These are phyloP conservation scores for Pleurotus djamor DNA, from an alignment of 768 basidiomycete genomes.

Conservation along the genomic window DNA sequence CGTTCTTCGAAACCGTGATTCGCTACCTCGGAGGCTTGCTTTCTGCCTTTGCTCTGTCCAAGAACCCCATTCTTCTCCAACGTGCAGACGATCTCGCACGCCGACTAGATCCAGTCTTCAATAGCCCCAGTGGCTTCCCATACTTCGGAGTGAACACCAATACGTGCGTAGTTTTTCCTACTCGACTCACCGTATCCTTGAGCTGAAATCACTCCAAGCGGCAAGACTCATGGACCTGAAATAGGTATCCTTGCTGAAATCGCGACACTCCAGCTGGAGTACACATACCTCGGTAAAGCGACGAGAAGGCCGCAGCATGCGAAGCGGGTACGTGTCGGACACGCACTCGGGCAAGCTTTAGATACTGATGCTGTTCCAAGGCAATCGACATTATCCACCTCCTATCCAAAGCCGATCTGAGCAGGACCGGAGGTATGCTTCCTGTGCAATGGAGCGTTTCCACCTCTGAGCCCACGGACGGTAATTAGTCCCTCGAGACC, in stretches of 20 bases:
- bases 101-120: conserved; percentile 71
- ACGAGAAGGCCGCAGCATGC: conserved; percentile 69
- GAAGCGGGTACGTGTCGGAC: conserved; percentile 40
- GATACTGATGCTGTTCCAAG: conserved; percentile 24
- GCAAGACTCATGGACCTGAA: conserved; percentile 21
- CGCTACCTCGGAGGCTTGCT: conserved; percentile 88
- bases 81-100: conserved; percentile 79
- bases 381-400: conserved; percentile 44
- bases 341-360: too few relatives aligned
- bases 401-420: conserved; percentile 45
- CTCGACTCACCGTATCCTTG: neutral
- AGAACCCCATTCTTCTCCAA: conserved; percentile 56
- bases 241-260: conserved; percentile 71
- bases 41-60: conserved; percentile 77
- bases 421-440: conserved; percentile 57
- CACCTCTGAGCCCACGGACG: conserved; percentile 38
- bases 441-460: conserved; percentile 55
- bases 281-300: conserved; percentile 76
- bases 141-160: conserved; percentile 66
- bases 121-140: conserved; percentile 69
- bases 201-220: conserved; percentile 1
- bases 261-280: conserved; percentile 80
- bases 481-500: conserved; percentile 26
- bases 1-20: conserved; percentile 86
- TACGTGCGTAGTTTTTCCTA: conserved; percentile 34